These are phyloP conservation scores for Leishmania aethiopica DNA, from an alignment of 208 protist species.

Conservation along the genomic window DNA sequence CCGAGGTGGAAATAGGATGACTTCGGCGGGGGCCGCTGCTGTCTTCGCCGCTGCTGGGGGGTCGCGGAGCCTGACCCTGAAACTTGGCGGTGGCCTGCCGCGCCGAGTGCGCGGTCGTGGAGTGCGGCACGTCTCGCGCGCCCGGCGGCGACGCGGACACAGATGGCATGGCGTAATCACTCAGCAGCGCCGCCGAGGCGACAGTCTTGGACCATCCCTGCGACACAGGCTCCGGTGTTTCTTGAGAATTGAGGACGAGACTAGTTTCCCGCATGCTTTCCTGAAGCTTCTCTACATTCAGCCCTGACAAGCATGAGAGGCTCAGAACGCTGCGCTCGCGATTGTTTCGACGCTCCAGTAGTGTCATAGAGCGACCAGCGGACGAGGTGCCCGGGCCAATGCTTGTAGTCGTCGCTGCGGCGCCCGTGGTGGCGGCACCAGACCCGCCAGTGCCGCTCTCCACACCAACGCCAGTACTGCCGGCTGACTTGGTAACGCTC, in stretches of 20 bases:
- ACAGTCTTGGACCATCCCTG: conserved; percentile 76
- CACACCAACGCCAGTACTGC: neutral
- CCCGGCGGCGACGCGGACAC: neutral
- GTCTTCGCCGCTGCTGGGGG: neutral
- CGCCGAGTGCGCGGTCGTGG: neutral
- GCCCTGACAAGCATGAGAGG: conserved; percentile 57
- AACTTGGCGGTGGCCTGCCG: neutral
- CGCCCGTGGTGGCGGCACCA: neutral
- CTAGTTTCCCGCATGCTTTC: conserved; percentile 45
- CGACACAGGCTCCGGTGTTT: conserved; percentile 26
- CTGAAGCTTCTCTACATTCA: conserved; percentile 74
- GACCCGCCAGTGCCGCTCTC: neutral
- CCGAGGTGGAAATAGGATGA: neutral
- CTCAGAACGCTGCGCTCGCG: conserved; percentile 55
- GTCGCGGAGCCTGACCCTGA: neutral
- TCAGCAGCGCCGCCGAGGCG: conserved; percentile 29
- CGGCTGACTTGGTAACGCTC: neutral
- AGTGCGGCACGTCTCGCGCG: neutral
- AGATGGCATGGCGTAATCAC: conserved; percentile 25
- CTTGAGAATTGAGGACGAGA: neutral
- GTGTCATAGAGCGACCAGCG: conserved; percentile 44
- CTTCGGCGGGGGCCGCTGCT: neutral
- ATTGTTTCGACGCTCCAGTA: conserved; percentile 72
- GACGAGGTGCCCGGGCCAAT: conserved; percentile 5
- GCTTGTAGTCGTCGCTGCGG: neutral